These are phyloP conservation scores for Talaromyces wortmannii DNA, from an alignment of 495 filamentous ascomycete species.

Conservation along the genomic window DNA sequence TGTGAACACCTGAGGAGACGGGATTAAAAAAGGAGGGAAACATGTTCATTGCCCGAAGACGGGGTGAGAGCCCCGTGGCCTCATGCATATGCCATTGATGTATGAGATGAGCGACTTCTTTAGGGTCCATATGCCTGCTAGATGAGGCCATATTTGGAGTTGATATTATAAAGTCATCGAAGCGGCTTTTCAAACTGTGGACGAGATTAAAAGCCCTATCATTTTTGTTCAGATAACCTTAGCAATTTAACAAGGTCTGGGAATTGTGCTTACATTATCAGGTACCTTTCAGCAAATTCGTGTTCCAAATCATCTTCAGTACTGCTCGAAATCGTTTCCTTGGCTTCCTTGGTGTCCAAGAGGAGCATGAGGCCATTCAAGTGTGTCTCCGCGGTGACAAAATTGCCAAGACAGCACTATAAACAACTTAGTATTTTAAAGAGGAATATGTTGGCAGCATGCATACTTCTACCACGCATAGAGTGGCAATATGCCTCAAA, in stretches of 20 bases:
- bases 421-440: not conserved
- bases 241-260: not conserved
- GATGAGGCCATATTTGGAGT: not conserved
- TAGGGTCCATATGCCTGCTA: not conserved
- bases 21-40: not conserved
- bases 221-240: not conserved
- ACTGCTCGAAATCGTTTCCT: not conserved
- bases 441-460: not conserved
- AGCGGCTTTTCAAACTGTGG: not conserved
- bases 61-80: not conserved
- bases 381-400: not conserved
- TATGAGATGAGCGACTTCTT: not conserved
- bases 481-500: not conserved
- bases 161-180: not conserved
- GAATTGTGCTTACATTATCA: not conserved
- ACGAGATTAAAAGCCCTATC: not conserved
- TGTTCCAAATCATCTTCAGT: not conserved
- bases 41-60: not conserved
- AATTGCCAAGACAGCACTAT: not conserved
- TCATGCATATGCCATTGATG: not conserved
- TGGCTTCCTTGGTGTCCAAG: not conserved
- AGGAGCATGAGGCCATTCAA: not conserved
- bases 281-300: not conserved
- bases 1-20: not conserved
- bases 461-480: not conserved